Evolutionary conservation across 768 basidiomycete genomes (phyloP), one percentile per base, ranked within the genome.

Genomic region (Auriscalpium microsporum): DNA sequence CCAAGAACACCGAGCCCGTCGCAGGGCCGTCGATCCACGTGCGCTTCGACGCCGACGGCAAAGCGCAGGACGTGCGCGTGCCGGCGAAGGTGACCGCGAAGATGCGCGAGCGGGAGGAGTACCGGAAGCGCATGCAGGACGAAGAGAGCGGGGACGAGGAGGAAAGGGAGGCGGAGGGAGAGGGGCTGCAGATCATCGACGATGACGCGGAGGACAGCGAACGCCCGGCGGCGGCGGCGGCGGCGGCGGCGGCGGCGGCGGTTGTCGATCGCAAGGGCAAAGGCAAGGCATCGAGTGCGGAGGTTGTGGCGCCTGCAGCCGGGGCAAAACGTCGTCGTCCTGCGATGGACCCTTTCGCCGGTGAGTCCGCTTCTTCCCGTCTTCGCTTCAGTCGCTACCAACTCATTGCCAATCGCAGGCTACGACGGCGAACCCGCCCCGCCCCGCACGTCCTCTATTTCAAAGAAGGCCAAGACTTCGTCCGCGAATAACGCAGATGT

Each of bases 51-150:
- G 50, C 49, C 11, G 52, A 56, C 28, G 57, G 55, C 8, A 38
- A 48, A 14, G 52, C 52, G 2, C 53, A 46, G n/a, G n/a, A 7
- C 45, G 62, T 42, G 19, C 72, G 61, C 48, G 72, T 81, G 10
- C 79, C 82, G 0, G 65, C 73, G 19, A 83, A 81, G 64, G 66
- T 85, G 13, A 90, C 88, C 3, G 74, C 71, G 60, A 90, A 90
- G 69, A 90, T 89, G 85, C 62, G 73, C n/a, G 83, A 79, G 54
- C 78, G 87, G 2, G 81, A 78, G 49, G 73, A 81, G 57, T 86
- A 87, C 61, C 78, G 86, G 63, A 73, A 74, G 60, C 71, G 80
- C 51, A 61, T 87, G 38, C 73, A 73, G 45, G 78, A 78, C 54
- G 50, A 66, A 16, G 70, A 57, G 7, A 64, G 68, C 37, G 28